Evolutionary conservation across 371 early-diverging fungal genomes (phyloP).

Genomic region (Mortierella sp.): DNA sequence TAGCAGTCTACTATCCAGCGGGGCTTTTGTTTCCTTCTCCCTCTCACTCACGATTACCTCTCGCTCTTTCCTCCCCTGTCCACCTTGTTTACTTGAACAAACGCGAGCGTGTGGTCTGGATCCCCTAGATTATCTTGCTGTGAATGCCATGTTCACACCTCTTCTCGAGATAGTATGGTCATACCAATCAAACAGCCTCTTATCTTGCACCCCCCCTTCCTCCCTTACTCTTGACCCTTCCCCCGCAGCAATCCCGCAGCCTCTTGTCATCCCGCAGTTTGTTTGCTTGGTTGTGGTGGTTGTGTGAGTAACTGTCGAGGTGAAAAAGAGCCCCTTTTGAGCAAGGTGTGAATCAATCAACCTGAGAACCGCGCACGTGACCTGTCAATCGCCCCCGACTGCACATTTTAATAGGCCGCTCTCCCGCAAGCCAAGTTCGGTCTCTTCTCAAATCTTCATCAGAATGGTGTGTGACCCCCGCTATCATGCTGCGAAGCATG

Average conservation of each 20-base stretch:
- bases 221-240: neutral
- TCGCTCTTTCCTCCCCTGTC: neutral
- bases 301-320: too few relatives aligned
- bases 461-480: constrained; percentile 7
- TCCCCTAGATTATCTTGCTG: neutral
- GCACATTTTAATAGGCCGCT: constrained; percentile 35
- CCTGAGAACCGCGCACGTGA: neutral
- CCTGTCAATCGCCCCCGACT: neutral
- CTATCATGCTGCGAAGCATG: neutral
- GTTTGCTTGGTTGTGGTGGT: neutral
- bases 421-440: constrained; percentile 40
- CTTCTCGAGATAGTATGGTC: neutral
- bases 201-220: too few relatives aligned
- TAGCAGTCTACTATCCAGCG: neutral
- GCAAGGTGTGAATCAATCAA: neutral
- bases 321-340: neutral
- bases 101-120: neutral
- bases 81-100: neutral
- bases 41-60: neutral
- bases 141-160: neutral
- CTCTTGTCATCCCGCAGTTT: neutral
- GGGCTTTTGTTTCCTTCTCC: neutral
- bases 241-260: neutral
- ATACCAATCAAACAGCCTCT: neutral
- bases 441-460: constrained; percentile 18